Percentiles rank a stretch among this genome's conserved stretches.
These are phyloP conservation scores for Stipa capillata DNA, from an alignment of 176 grass and related monocot species.

Conservation along the genomic window DNA sequence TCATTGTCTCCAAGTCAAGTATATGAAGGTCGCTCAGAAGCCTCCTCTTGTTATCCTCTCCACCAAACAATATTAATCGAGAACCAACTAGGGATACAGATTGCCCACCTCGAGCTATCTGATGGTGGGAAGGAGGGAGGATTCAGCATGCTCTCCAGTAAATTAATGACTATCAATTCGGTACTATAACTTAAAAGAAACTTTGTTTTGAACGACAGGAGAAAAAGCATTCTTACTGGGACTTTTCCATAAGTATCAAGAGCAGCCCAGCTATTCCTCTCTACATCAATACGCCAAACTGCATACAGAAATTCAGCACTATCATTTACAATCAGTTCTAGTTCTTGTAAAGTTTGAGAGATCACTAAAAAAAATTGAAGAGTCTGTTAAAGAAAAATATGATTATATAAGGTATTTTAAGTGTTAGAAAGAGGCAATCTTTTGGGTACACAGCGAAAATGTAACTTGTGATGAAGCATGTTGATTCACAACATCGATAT, in stretches of 20 bases:
- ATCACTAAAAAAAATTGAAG: not conserved
- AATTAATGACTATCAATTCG: not conserved
- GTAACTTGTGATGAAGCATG: not conserved
- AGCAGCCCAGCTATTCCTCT: constrained; percentile 54
- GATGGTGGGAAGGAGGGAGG: constrained; percentile 18
- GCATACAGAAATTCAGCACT: constrained; percentile 29
- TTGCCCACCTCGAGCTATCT: constrained; percentile 84
- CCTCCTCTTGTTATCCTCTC: constrained; percentile 75
- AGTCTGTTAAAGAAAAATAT: not conserved
- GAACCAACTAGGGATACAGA: constrained; percentile 65
- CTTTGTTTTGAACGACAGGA: not conserved
- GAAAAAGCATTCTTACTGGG: constrained; percentile 60
- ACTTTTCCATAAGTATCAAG: constrained; percentile 65
- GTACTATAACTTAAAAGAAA: not conserved
- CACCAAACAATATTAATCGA: constrained; percentile 84
- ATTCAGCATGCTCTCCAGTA: constrained; percentile 11
- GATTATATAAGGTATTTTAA: not conserved
- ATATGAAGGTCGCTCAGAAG: constrained; percentile 86
- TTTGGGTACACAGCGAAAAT: not conserved
- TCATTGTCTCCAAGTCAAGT: constrained; percentile 94
- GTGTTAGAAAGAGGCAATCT: not conserved
- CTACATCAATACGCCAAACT: constrained; percentile 88
- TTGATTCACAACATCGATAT: not conserved
- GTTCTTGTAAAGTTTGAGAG: not conserved
- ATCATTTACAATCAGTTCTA: not conserved